These are phyloP conservation scores for Russula lepida DNA, from an alignment of 768 basidiomycete genomes.

Conservation along the genomic window DNA sequence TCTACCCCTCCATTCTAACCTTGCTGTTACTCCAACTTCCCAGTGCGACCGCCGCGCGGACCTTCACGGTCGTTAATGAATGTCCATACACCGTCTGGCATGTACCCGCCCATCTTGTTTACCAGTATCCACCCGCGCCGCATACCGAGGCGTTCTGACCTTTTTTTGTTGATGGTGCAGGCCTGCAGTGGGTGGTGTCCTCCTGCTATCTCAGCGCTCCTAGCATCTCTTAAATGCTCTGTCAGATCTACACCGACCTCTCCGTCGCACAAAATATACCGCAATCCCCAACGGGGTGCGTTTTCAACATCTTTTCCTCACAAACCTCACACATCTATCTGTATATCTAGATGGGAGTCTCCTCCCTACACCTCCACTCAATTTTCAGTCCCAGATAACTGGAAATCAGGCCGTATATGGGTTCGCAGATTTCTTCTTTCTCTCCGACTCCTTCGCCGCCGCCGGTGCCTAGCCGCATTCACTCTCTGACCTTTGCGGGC, in stretches of 20 bases:
- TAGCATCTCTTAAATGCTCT: neutral
- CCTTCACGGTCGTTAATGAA: slow-evolving; percentile 15
- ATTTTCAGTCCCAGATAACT: slow-evolving; percentile 24
- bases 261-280: neutral
- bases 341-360: slow-evolving; percentile 19
- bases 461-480: neutral
- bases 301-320: neutral
- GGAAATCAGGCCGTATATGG: slow-evolving; percentile 25
- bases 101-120: neutral
- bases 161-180: neutral
- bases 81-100: slow-evolving; percentile 19
- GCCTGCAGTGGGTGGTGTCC: slow-evolving; percentile 12
- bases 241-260: slow-evolving; percentile 18
- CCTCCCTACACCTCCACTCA: slow-evolving; percentile 13
- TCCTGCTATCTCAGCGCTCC: neutral
- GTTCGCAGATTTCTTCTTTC: slow-evolving; percentile 4
- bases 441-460: neutral
- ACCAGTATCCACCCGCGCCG: neutral
- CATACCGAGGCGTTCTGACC: neutral
- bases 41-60: neutral
- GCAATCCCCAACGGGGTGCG: slow-evolving; percentile 12
- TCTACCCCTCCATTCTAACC: neutral
- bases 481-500: neutral
- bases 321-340: neutral
- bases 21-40: neutral